Evolutionary conservation across 164 flowering plant species (phyloP).

Genomic region (Vitis vinifera): ASM3070453v1 NC_081812.1:4136001-4136500

Average conservation of each 20-base stretch:
- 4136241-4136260: constrained; percentile 7
- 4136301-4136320: not conserved
- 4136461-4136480: too few relatives aligned
- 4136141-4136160: not conserved
- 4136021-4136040: constrained; percentile 54
- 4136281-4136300: constrained; percentile 6
- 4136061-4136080: constrained; percentile 90
- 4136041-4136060: constrained; percentile 63
- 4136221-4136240: constrained; percentile 12
- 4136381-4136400: too few relatives aligned
- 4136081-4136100: constrained; percentile 26
- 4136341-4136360: too few relatives aligned
- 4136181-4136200: constrained; percentile 88
- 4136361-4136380: too few relatives aligned
- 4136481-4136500: too few relatives aligned
- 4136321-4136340: too few relatives aligned
- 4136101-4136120: too few relatives aligned
- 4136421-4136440: too few relatives aligned
- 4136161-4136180: constrained; percentile 71
- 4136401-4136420: too few relatives aligned
- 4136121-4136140: not conserved
- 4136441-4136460: too few relatives aligned
- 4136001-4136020: constrained; percentile 44
- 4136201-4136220: constrained; percentile 45
- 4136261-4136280: constrained; percentile 2